These are phyloP conservation scores for Hibiscus syriacus DNA, from an alignment of 345 rosid species.

Conservation along the genomic window DNA sequence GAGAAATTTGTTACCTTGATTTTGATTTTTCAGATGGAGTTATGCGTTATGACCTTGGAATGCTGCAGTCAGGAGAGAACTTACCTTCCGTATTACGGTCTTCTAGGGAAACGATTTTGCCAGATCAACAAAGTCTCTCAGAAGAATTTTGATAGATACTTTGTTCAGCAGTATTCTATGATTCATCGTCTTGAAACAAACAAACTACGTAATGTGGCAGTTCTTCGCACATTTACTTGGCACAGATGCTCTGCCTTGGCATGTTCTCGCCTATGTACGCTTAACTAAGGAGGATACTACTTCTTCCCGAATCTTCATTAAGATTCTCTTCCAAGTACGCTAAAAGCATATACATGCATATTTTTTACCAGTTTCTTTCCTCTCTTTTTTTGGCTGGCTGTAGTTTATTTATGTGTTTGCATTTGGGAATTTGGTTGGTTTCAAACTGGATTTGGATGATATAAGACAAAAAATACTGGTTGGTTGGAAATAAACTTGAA, in stretches of 20 bases:
- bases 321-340: slow-evolving; percentile 90
- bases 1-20: slow-evolving; percentile 7
- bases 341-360: background rate
- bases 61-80: slow-evolving; percentile 96
- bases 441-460: background rate
- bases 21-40: slow-evolving; percentile 83
- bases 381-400: background rate
- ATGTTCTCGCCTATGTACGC: slow-evolving; percentile 71
- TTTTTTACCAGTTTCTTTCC: background rate
- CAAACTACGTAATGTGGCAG: slow-evolving; percentile 83
- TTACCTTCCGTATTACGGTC: slow-evolving; percentile 82
- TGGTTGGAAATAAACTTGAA: no score
- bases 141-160: slow-evolving; percentile 86
- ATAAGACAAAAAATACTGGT: background rate
- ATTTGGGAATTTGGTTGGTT: background rate
- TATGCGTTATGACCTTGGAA: slow-evolving; percentile 87
- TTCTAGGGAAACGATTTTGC: slow-evolving; percentile 87
- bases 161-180: slow-evolving; percentile 89
- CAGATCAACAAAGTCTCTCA: slow-evolving; percentile 85
- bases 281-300: slow-evolving; percentile 92
- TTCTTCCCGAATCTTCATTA: slow-evolving; percentile 84
- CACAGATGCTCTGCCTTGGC: slow-evolving; percentile 93
- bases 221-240: slow-evolving; percentile 94
- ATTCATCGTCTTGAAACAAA: slow-evolving; percentile 87
- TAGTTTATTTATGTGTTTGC: background rate